These are phyloP conservation scores for Amylostereum areolatum DNA, from an alignment of 1,284 basidiomycete genomes.

Conservation along the genomic window DNA sequence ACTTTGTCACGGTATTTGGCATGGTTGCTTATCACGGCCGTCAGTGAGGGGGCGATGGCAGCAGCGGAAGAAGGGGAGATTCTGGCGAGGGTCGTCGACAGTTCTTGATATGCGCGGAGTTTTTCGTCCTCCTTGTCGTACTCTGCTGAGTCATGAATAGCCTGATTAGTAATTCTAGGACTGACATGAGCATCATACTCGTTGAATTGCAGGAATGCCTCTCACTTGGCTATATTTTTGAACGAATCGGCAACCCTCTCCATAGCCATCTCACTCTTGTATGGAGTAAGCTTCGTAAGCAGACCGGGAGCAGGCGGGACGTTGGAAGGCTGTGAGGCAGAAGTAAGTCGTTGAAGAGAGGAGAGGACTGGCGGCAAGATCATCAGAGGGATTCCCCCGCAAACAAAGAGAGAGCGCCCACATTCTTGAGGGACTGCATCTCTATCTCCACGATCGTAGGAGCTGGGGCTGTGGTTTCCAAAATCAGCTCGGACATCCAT, in stretches of 20 bases:
- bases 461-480: too few species aligned
- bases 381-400: background rate
- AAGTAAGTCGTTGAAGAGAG: background rate
- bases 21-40: slow-evolving; percentile 36
- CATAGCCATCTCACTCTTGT: background rate
- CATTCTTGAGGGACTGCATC: background rate
- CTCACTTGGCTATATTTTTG: slow-evolving; percentile 36
- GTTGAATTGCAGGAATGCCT: background rate
- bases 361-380: background rate
- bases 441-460: too few species aligned
- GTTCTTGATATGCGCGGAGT: slow-evolving; percentile 37
- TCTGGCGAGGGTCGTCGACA: slow-evolving; percentile 39
- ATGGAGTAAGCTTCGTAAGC: background rate
- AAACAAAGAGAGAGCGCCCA: background rate
- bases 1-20: slow-evolving; percentile 34
- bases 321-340: background rate
- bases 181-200: background rate
- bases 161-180: slow-evolving; percentile 36
- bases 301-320: background rate
- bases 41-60: slow-evolving; percentile 37
- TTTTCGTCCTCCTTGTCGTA: slow-evolving; percentile 36
- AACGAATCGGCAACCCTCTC: slow-evolving; percentile 19
- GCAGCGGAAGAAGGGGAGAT: slow-evolving; percentile 33
- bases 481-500: too few species aligned
- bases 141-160: slow-evolving; percentile 33